Conservation (phyloP, 2,329 filamentous ascomycete species). For the Colletotrichum truncatum region DNA sequence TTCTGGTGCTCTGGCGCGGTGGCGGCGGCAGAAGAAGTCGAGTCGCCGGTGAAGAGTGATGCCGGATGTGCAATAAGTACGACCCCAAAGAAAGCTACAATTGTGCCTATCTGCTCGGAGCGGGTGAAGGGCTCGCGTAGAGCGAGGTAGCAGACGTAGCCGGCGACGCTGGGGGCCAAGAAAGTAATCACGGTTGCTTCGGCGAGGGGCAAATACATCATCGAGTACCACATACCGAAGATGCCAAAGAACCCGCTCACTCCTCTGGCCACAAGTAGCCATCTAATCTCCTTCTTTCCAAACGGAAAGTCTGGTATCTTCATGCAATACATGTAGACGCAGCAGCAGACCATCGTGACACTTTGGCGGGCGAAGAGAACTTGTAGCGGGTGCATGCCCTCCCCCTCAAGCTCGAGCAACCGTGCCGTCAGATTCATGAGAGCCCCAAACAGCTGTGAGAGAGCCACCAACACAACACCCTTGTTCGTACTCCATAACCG, state of each 20-base stretch:
- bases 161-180: conserved; percentile 79
- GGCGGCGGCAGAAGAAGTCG: conserved; percentile 30
- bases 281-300: conserved; percentile 72
- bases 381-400: conserved; percentile 83
- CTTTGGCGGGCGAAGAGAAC: conserved; percentile 84
- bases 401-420: conserved; percentile 75
- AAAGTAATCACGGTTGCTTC: conserved; percentile 94
- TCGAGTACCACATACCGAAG: conserved; percentile 75
- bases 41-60: conserved; percentile 56
- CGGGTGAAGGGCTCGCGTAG: conserved; percentile 81
- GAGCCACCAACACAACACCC: conserved; percentile 76
- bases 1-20: conserved; percentile 22
- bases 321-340: conserved; percentile 77
- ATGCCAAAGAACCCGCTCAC: conserved; percentile 80
- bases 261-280: conserved; percentile 74
- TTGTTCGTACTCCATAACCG: conserved; percentile 72
- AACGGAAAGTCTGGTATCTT: conserved; percentile 75
- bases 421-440: conserved; percentile 87
- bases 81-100: conserved; percentile 81
- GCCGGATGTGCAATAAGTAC: conserved; percentile 82
- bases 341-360: conserved; percentile 74
- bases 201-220: conserved; percentile 82
- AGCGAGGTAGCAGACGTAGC: conserved; percentile 81
- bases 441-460: conserved; percentile 83
- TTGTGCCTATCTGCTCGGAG: conserved; percentile 78